Percentiles rank a stretch among this genome's conserved stretches.
Conservation (phyloP, 495 filamentous ascomycete genomes). For the Hypoxylon cercidicola region DNA sequence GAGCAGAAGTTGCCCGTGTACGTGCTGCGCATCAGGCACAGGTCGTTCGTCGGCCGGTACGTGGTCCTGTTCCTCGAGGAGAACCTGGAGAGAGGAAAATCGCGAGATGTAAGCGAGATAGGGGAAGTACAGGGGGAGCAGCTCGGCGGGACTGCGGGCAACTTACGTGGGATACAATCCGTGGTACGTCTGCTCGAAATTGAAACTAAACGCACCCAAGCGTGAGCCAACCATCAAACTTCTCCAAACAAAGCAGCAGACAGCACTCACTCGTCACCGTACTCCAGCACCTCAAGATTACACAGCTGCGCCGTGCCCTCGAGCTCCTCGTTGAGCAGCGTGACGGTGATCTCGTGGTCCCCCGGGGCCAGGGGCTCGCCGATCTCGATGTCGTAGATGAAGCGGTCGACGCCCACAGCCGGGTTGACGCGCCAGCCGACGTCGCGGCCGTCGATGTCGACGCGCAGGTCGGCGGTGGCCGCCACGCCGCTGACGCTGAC, state of each 20-base stretch:
- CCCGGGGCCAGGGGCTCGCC: slow-evolving; percentile 29
- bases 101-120: neutral
- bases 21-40: slow-evolving; percentile 38
- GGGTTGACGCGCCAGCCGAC: slow-evolving; percentile 40
- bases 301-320: slow-evolving; percentile 43
- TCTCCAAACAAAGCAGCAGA: neutral
- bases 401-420: slow-evolving; percentile 38
- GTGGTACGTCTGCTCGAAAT: slow-evolving; percentile 32
- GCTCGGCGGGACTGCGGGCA: neutral
- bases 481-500: slow-evolving; percentile 40
- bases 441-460: slow-evolving; percentile 39
- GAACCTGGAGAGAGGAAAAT: slow-evolving; percentile 22
- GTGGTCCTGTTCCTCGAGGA: slow-evolving; percentile 30
- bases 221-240: neutral
- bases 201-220: slow-evolving; percentile 21
- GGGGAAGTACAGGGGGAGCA: neutral
- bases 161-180: slow-evolving; percentile 45
- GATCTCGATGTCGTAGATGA: slow-evolving; percentile 42
- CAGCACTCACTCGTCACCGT: slow-evolving; percentile 38
- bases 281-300: slow-evolving; percentile 42
- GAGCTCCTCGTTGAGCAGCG: slow-evolving; percentile 34
- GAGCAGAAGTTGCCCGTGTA: slow-evolving; percentile 37
- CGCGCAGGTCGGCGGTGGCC: slow-evolving; percentile 34
- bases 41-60: slow-evolving; percentile 41
- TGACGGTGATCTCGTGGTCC: slow-evolving; percentile 33